Evolutionary conservation across 2,329 filamentous ascomycete genomes (phyloP).

Genomic region (Hymenoscyphus infarciens): DNA sequence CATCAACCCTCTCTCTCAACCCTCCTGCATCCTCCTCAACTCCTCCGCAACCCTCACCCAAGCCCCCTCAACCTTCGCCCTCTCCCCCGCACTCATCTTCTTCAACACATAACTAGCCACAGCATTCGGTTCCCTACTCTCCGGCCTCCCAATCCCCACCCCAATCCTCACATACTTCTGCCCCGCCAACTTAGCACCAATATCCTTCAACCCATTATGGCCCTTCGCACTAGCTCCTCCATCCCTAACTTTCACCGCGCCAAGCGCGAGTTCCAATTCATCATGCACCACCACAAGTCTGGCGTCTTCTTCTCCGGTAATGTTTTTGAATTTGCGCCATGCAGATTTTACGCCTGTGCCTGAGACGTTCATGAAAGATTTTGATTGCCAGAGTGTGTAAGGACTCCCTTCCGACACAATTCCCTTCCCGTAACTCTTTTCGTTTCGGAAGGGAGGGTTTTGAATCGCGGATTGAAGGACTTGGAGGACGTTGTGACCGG

Average conservation of each 20-base stretch:
- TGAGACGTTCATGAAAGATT: slow-evolving; percentile 78
- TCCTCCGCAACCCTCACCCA: slow-evolving; percentile 29
- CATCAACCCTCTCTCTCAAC: background rate
- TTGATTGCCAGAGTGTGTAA: slow-evolving; percentile 70
- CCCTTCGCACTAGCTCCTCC: slow-evolving; percentile 64
- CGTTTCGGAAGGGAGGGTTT: slow-evolving; percentile 46
- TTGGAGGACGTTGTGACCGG: slow-evolving; percentile 75
- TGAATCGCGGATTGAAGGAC: slow-evolving; percentile 42
- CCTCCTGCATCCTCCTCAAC: slow-evolving; percentile 23
- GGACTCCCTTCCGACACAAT: slow-evolving; percentile 46
- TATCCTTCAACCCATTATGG: slow-evolving; percentile 72
- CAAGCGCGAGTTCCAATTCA: slow-evolving; percentile 73
- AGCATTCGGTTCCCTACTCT: slow-evolving; percentile 58
- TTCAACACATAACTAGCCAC: slow-evolving; percentile 76
- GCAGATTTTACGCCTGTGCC: slow-evolving; percentile 66
- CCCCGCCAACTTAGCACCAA: slow-evolving; percentile 48
- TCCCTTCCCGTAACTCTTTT: slow-evolving; percentile 45
- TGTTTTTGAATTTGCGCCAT: slow-evolving; percentile 55
- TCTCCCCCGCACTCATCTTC: slow-evolving; percentile 33
- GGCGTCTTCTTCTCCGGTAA: slow-evolving; percentile 38
- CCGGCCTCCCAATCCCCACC: slow-evolving; percentile 83
- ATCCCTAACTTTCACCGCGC: slow-evolving; percentile 60
- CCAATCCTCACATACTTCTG: slow-evolving; percentile 58
- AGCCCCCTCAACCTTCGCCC: slow-evolving; percentile 28
- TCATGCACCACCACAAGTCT: slow-evolving; percentile 80